Evolutionary conservation across 306 rosid genomes (phyloP), one percentile per base, ranked within the genome.

Genomic region (Lagenaria siceraria): DNA sequence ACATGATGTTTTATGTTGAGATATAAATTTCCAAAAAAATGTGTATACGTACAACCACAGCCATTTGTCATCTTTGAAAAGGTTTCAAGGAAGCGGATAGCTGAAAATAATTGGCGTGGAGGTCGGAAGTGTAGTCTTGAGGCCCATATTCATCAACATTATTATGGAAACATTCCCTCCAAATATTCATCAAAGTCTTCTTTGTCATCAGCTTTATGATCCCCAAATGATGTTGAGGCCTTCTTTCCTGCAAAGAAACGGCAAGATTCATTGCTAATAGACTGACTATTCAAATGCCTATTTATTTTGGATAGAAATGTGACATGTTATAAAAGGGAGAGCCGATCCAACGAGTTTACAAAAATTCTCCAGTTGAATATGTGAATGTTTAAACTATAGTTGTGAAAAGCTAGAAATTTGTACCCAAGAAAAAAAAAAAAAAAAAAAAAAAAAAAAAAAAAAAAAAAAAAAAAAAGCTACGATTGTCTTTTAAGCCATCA

Each of bases 151-250:
- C 43, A 61, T 61, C 18, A 61, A 14, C 42, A 31, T 29, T 1
- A 29, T 29, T 89, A 93, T 58, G 90, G 98, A 84, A 93, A 93
- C 97, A 93, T 90, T 75, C 92, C 98, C 89, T 88, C 89, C 13
- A 91, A 94, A 87, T 78, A 91, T 81, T 91, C 96, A 4, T 90
- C 88, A 29, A 91, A 84, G 46, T 82, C 83, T 27, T 89, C 89
- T 52, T 88, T 87, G 14, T 77, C 81, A n/a, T 79, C 84, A 65
- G 42, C 80, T 82, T 87, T 85, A 70, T 75, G 80, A 78, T 88
- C 87, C 81, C 81, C 55, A 27, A 81, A 53, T 4, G 93, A 88
- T 27, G 74, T 60, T 78, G 82, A 83, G 74, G 87, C 82, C 82
- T 73, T 87, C 82, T 90, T 91, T 42, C 94, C 98, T 93, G 88